Evolutionary conservation across 108 stramenopile species (phyloP).

Genomic region (Cylindrotheca closterium): DNA sequence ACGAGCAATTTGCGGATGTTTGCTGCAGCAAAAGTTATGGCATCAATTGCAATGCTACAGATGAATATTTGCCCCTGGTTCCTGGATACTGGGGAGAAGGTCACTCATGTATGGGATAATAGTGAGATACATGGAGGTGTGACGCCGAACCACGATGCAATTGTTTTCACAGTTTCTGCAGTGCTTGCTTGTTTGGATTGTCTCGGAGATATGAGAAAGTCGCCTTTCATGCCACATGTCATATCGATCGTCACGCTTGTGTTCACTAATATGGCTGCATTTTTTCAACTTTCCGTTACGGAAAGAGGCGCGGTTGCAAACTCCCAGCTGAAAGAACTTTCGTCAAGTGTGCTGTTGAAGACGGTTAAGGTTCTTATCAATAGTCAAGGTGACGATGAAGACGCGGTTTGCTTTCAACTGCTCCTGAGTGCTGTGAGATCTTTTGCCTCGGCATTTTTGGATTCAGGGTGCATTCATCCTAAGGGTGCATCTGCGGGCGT

Average conservation of each 20-base stretch:
- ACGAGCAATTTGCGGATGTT: slow-evolving; percentile 13
- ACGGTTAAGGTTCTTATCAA: slow-evolving; percentile 13
- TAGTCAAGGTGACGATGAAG: neutral
- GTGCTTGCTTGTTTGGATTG: slow-evolving; percentile 30
- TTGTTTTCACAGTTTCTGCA: slow-evolving; percentile 16
- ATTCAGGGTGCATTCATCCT: too few relatives aligned
- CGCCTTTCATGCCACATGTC: slow-evolving; percentile 9
- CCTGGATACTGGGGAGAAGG: slow-evolving; percentile 5
- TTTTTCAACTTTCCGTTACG: slow-evolving; percentile 1
- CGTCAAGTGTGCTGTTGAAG: too few relatives aligned
- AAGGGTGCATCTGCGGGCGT: too few relatives aligned
- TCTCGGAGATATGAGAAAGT: slow-evolving; percentile 9
- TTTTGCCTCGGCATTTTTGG: slow-evolving; percentile 5
- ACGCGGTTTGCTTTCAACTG: slow-evolving; percentile 3
- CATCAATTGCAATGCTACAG: slow-evolving; percentile 15
- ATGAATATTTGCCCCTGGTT: slow-evolving; percentile 19
- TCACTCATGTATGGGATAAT: neutral
- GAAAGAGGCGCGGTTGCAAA: too few relatives aligned
- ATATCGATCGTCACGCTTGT: slow-evolving; percentile 16
- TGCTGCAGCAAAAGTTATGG: slow-evolving; percentile 30
- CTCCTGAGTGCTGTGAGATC: slow-evolving; percentile 10
- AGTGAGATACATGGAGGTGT: neutral
- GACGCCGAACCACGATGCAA: neutral
- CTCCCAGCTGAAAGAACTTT: too few relatives aligned
- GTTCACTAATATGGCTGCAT: slow-evolving; percentile 12